A percentile compares a stretch with the other conserved stretches of the same genome.
phyloP scores from a whole-genome alignment of 1,284 basidiomycete species.

The Papiliotrema terrestris region DNA sequence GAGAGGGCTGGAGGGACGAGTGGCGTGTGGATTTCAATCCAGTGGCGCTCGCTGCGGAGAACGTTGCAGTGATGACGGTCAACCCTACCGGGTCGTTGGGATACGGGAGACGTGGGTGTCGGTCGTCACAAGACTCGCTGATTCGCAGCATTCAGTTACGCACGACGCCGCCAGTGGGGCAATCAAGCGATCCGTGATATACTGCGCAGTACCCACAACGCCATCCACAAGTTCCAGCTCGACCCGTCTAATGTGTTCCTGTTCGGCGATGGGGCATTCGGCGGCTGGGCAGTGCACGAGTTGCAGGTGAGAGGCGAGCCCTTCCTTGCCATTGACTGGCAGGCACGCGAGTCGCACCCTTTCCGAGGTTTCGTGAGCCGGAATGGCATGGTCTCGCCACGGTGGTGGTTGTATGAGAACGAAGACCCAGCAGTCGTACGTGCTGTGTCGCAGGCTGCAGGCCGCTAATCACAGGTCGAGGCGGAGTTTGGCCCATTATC shows the following conservation, averaged over 20 bases:
- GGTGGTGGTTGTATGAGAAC: conserved; percentile 6
- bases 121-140: not conserved
- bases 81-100: conserved; percentile 13
- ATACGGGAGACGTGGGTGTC: conserved; percentile 6
- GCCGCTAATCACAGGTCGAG: not conserved
- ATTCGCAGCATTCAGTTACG: conserved; percentile 6
- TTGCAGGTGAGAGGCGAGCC: conserved; percentile 5
- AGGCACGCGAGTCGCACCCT: not conserved
- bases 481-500: conserved; percentile 8
- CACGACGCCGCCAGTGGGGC: conserved; percentile 8
- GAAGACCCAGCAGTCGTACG: conserved; percentile 2
- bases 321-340: not conserved
- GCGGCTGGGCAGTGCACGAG: conserved; percentile 11
- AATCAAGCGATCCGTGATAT: conserved; percentile 10
- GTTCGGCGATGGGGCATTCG: conserved; percentile 9
- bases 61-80: conserved; percentile 8
- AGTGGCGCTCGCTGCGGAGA: conserved; percentile 5
- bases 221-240: not conserved
- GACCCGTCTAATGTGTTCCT: conserved; percentile 1
- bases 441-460: not conserved
- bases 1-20: conserved; percentile 14
- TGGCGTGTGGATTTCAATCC: conserved; percentile 9
- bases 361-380: conserved; percentile 8
- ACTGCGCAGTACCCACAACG: conserved; percentile 1
- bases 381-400: conserved; percentile 7